phyloP scores from a whole-genome alignment of 768 basidiomycete genomes.

The Boletus pseudo-olivaceus region DNA sequence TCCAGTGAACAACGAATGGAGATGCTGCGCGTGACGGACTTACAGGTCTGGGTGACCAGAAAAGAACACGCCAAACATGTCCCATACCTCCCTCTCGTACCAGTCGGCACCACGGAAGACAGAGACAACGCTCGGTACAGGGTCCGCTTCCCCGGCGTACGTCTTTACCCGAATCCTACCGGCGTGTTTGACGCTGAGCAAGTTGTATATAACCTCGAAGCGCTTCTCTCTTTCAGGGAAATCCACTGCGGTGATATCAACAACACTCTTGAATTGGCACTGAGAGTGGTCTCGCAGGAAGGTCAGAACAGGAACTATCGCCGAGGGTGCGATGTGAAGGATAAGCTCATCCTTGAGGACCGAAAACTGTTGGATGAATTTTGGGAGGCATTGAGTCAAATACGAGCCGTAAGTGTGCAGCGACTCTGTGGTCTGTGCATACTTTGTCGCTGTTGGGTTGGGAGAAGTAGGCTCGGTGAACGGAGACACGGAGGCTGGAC shows the following conservation, averaged over 20 bases:
- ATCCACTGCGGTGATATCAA: constrained; percentile 96
- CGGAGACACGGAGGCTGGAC: constrained; percentile 64
- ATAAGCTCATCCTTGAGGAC: constrained; percentile 95
- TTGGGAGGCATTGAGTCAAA: constrained; percentile 88
- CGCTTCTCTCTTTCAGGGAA: constrained; percentile 90
- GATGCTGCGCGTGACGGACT: constrained; percentile 31
- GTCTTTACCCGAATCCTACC: constrained; percentile 96
- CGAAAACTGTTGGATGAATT: constrained; percentile 97
- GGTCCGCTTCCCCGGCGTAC: constrained; percentile 88
- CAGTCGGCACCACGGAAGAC: constrained; percentile 93
- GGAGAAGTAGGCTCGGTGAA: constrained; percentile 88
- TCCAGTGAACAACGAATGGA: constrained; percentile 13
- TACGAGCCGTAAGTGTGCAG: constrained; percentile 94
- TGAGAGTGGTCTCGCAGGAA: constrained; percentile 95
- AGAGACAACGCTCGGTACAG: constrained; percentile 77
- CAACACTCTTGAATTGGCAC: constrained; percentile 87
- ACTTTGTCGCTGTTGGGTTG: constrained; percentile 73
- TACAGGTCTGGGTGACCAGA: constrained; percentile 93
- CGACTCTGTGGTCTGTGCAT: constrained; percentile 68
- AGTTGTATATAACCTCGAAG: constrained; percentile 96
- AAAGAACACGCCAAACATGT: constrained; percentile 97
- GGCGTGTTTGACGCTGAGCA: constrained; percentile 74
- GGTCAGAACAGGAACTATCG: constrained; percentile 77
- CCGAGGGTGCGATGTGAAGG: constrained; percentile 81
- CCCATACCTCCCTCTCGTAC: constrained; percentile 99